phyloP scores from a whole-genome alignment of 2,329 filamentous ascomycete genomes.

The Venturiaceae sp. region DNA sequence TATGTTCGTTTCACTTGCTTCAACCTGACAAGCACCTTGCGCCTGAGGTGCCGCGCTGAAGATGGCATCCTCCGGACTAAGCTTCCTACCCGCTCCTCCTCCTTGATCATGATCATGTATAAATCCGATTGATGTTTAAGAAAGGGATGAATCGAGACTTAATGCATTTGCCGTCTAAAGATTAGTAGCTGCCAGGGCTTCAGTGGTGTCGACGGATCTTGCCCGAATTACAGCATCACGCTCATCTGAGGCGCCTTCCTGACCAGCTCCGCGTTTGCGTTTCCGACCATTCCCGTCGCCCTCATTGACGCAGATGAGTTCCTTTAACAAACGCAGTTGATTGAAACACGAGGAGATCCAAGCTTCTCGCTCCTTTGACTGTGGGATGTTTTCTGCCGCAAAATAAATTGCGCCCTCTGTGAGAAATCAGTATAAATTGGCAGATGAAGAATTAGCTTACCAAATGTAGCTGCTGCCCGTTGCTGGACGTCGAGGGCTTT shows the following conservation, averaged over 20 bases:
- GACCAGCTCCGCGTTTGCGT: neutral
- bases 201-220: neutral
- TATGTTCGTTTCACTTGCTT: too few species aligned
- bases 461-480: neutral
- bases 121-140: too few species aligned
- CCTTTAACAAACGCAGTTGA: neutral
- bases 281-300: neutral
- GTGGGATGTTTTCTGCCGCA: neutral
- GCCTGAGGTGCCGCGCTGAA: too few species aligned
- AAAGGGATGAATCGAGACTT: too few species aligned
- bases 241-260: neutral
- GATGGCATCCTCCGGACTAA: too few species aligned
- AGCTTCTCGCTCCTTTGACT: neutral
- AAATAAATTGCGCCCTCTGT: neutral
- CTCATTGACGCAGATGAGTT: neutral
- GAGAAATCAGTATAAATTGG: neutral
- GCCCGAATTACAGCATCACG: neutral
- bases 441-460: neutral
- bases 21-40: too few species aligned
- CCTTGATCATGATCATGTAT: too few species aligned
- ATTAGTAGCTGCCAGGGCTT: neutral
- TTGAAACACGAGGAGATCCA: neutral
- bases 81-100: too few species aligned
- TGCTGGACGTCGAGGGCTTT: neutral
- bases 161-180: neutral